These are phyloP conservation scores for Globisporangium nodosum DNA, from an alignment of 352 stramenopile species.

Conservation along the genomic window DNA sequence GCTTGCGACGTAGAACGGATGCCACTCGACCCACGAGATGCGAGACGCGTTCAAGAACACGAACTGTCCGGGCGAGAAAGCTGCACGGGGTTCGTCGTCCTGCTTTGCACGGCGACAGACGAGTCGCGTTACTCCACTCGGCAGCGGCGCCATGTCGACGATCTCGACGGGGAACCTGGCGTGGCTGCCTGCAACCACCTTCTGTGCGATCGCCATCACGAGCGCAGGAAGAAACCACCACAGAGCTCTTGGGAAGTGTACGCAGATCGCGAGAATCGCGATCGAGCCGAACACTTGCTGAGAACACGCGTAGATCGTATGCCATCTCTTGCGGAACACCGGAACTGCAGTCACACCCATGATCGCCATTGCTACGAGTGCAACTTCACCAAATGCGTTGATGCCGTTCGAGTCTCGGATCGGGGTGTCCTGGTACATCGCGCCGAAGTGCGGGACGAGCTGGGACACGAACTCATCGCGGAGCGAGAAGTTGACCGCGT, in stretches of 20 bases:
- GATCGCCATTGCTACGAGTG: slow-evolving; percentile 19
- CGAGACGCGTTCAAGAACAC: slow-evolving; percentile 25
- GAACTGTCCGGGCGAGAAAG: slow-evolving; percentile 22
- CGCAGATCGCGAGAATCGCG: slow-evolving; percentile 13
- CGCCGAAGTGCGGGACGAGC: slow-evolving; percentile 21
- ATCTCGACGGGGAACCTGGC: slow-evolving; percentile 18
- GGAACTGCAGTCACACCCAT: slow-evolving; percentile 16
- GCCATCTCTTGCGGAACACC: slow-evolving; percentile 11
- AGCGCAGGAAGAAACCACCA: slow-evolving; percentile 25
- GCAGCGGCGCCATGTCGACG: slow-evolving; percentile 25
- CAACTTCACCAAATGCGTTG: slow-evolving; percentile 20
- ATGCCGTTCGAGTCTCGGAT: slow-evolving; percentile 13
- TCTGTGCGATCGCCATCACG: slow-evolving; percentile 17
- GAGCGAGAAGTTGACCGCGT: slow-evolving; percentile 16
- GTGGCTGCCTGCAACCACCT: slow-evolving; percentile 11
- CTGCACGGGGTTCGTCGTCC: neutral
- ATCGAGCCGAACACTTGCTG: slow-evolving; percentile 6
- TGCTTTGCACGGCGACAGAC: slow-evolving; percentile 5
- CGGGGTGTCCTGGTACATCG: slow-evolving; percentile 13
- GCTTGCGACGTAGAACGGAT: slow-evolving; percentile 24
- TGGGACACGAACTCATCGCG: slow-evolving; percentile 7
- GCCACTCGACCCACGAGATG: slow-evolving; percentile 26
- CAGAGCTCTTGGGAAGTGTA: slow-evolving; percentile 21
- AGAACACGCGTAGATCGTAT: slow-evolving; percentile 18
- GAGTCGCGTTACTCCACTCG: slow-evolving; percentile 22